Evolutionary conservation across 495 filamentous ascomycete species (phyloP), one percentile per base, ranked within the genome.

Genomic region (Apodospora peruviana): DNA sequence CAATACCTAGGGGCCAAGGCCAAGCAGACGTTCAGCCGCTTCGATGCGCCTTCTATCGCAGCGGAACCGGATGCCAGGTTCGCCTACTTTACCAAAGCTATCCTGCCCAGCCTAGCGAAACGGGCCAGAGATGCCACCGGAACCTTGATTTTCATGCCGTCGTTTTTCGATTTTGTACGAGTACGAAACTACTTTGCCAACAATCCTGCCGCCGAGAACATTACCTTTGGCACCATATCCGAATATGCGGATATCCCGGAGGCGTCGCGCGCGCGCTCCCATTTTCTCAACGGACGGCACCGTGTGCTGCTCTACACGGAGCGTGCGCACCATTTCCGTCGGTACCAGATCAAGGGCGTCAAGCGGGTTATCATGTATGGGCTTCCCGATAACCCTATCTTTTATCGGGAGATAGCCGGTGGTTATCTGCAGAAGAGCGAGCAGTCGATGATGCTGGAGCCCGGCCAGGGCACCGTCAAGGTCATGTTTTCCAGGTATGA

Each of bases 161-260:
- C 84, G 7, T 96, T 94, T 69, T 81, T 95, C 34, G 93, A 98
- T 69, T 97, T 96, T 60, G 82, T 95, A 39, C 86, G 91, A 43
- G 72, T 97, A 47, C 82, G 93, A 42, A 98, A 97, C 70, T 85
- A 90, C 73, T 86, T 97, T 49, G 79, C 88, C 38, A 86, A 79
- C n/a, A 83, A 83, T 14, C 56, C 83, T 0, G 75, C 79, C 27
- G 85, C 85, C 18, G 74, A 76, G 47, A 74, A 76, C 47, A 60
- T 96, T 46, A 85, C 87, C 10, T 95, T 95, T 63, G 91, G 87
- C 43, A 78, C 79, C 12, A 84, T 98, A 40, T 90, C 86, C 46
- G 93, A 98, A 63, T 95, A 98, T 65, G 85, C 88, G 0, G 76
- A 84, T 36, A 67, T 81, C 4, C 74, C 80, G 14, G 88, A 91